These are phyloP conservation scores for Patellifolia procumbens DNA, from an alignment of 179 eudicot species.

Conservation along the genomic window DNA sequence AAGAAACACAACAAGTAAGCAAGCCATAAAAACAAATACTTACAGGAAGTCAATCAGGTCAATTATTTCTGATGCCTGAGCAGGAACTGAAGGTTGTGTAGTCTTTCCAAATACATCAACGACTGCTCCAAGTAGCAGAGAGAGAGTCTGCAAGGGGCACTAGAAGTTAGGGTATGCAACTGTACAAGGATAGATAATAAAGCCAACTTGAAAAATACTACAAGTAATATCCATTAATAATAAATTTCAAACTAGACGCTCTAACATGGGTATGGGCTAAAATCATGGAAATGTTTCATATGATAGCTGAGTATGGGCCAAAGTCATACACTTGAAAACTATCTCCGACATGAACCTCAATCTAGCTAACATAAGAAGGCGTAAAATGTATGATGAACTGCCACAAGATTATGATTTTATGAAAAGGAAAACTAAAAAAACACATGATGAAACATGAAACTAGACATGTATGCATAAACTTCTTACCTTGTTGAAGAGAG, in stretches of 20 bases:
- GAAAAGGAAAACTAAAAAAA: background rate
- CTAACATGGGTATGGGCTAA: too few species aligned
- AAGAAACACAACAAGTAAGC: background rate
- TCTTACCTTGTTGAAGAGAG: conserved; percentile 82
- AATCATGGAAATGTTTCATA: too few species aligned
- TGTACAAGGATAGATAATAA: background rate
- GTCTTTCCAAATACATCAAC: conserved; percentile 91
- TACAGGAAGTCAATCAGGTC: conserved; percentile 95
- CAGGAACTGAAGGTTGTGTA: conserved; percentile 63
- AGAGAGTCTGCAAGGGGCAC: conserved; percentile 56
- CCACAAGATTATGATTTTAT: background rate
- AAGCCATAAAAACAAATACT: conserved; percentile 32
- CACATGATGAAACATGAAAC: background rate
- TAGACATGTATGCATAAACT: background rate
- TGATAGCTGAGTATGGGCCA: too few species aligned
- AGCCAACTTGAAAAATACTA: too few species aligned
- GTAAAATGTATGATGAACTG: background rate
- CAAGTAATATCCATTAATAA: too few species aligned
- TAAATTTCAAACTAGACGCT: too few species aligned
- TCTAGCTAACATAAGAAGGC: too few species aligned
- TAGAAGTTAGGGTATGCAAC: conserved; percentile 3
- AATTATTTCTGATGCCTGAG: conserved; percentile 81
- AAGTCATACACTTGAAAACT: too few species aligned
- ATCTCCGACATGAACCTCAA: too few species aligned
- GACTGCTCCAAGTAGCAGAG: conserved; percentile 66